These are phyloP conservation scores for Pseudozyma tsukubaensis DNA, from an alignment of 1,284 basidiomycete genomes.

Conservation along the genomic window DNA sequence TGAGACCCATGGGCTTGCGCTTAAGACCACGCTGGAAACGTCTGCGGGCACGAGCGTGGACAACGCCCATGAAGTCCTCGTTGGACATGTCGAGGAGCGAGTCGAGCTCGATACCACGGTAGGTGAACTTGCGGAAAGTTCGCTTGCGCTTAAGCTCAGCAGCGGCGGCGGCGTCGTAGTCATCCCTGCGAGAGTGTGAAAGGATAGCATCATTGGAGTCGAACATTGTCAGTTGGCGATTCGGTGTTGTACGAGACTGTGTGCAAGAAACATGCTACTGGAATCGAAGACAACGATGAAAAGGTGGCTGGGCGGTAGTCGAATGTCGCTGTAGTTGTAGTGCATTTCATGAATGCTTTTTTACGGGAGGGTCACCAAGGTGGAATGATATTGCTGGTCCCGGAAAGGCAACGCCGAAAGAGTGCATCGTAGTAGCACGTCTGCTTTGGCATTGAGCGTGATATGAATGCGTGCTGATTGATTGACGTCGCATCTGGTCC, in stretches of 20 bases:
- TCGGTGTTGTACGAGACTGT: background rate
- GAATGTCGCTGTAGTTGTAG: too few species aligned
- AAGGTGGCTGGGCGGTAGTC: too few species aligned
- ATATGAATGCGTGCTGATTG: too few species aligned
- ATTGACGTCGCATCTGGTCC: too few species aligned
- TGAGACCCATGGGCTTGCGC: slow-evolving; percentile 97
- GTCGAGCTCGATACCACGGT: slow-evolving; percentile 89
- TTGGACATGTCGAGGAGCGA: slow-evolving; percentile 96
- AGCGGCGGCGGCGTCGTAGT: slow-evolving; percentile 69
- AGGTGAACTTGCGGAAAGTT: slow-evolving; percentile 98
- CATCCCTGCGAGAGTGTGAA: slow-evolving; percentile 52
- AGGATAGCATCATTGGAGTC: background rate
- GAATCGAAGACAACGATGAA: background rate
- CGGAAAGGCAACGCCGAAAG: too few species aligned
- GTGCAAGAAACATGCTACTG: background rate
- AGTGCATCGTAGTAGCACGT: too few species aligned
- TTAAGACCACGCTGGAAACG: slow-evolving; percentile 99
- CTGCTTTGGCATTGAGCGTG: too few species aligned
- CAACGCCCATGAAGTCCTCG: slow-evolving; percentile 81
- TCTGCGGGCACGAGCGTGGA: slow-evolving; percentile 97
- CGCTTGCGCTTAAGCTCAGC: slow-evolving; percentile 78
- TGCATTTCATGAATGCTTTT: too few species aligned
- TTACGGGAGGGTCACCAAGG: too few species aligned
- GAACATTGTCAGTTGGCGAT: background rate
- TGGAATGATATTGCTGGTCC: too few species aligned